Conservation (phyloP, 2,329 filamentous ascomycete genomes). For the Neopestalotiopsis rosae region DNA sequence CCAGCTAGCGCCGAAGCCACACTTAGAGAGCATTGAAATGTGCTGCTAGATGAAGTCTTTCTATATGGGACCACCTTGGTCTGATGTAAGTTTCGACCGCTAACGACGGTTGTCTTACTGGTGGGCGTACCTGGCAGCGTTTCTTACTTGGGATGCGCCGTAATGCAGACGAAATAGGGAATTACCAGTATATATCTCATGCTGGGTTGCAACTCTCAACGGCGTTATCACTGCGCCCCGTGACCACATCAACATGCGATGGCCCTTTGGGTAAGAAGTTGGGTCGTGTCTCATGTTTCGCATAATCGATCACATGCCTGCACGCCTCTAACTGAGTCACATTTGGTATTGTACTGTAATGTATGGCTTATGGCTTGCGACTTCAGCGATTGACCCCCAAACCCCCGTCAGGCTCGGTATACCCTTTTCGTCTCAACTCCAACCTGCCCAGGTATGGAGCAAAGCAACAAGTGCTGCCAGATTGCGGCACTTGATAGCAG, state of each 20-base stretch:
- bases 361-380: not conserved
- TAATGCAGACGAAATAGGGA: not conserved
- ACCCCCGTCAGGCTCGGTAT: not conserved
- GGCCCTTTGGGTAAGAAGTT: not conserved
- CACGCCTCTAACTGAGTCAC: not conserved
- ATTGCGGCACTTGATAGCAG: not conserved
- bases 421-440: conserved; percentile 8
- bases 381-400: not conserved
- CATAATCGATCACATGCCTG: conserved; percentile 3
- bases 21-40: not conserved
- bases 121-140: not conserved
- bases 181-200: not conserved
- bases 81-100: not conserved
- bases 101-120: not conserved
- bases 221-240: not conserved
- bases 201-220: not conserved
- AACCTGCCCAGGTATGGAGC: not conserved
- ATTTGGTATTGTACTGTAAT: not conserved
- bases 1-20: not conserved
- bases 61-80: not conserved
- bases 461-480: not conserved
- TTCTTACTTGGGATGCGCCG: not conserved
- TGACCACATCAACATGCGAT: not conserved
- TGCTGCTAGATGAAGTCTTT: not conserved
- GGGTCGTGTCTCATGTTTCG: not conserved